A percentile compares a stretch with the other conserved stretches of the same genome.
Conservation (phyloP, 2,329 filamentous ascomycete species). For the Podosphaera fusca region DNA sequence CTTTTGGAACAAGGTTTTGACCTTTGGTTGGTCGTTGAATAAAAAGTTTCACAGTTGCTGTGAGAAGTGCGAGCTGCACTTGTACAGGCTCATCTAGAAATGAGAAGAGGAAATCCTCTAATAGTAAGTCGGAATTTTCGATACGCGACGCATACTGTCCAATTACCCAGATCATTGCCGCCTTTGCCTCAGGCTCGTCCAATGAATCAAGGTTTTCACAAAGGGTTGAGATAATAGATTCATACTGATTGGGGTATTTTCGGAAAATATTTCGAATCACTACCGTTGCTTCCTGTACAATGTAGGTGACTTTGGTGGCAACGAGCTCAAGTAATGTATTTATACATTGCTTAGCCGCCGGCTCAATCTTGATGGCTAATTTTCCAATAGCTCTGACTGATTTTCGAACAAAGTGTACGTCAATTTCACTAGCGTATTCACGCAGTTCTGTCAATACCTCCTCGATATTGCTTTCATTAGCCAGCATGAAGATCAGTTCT, state of each 20-base stretch:
- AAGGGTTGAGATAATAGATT: conserved; percentile 85
- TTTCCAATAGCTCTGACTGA: conserved; percentile 95
- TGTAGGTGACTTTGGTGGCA: conserved; percentile 94
- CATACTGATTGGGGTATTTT: conserved; percentile 97
- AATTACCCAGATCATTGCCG: conserved; percentile 98
- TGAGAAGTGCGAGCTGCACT: conserved; percentile 82
- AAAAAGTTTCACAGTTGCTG: conserved; percentile 91
- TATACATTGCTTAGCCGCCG: conserved; percentile 75
- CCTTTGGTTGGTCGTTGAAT: conserved; percentile 91
- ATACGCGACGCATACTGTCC: conserved; percentile 94
- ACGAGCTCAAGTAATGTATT: conserved; percentile 81
- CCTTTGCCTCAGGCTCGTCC: conserved; percentile 93
- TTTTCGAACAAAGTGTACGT: conserved; percentile 95
- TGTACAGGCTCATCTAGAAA: conserved; percentile 91
- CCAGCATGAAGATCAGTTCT: conserved; percentile 97
- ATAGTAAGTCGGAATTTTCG: conserved; percentile 79
- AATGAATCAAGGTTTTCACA: conserved; percentile 92
- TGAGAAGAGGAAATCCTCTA: conserved; percentile 86
- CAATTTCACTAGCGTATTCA: conserved; percentile 95
- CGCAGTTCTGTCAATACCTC: conserved; percentile 83
- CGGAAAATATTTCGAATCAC: conserved; percentile 98
- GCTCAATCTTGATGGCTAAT: conserved; percentile 95
- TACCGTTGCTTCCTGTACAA: conserved; percentile 94
- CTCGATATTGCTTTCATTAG: conserved; percentile 82
- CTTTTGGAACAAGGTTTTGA: conserved; percentile 77